Conservation (phyloP, 768 basidiomycete genomes). For the Russula sp. region DNA sequence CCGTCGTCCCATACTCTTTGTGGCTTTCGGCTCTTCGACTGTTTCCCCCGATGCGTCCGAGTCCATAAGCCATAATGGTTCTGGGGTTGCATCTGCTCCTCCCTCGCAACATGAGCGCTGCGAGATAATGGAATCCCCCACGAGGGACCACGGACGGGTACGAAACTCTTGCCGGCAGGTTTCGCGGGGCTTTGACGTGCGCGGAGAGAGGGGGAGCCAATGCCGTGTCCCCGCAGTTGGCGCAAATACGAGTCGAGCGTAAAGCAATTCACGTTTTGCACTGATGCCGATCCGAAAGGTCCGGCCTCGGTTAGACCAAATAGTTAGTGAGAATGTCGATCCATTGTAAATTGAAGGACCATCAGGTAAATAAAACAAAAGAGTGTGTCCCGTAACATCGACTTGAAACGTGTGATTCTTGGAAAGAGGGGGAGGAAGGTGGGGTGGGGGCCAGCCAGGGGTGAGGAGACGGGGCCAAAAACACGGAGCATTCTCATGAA, state of each 20-base stretch:
- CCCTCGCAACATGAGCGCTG: too few relatives aligned
- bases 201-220: too few relatives aligned
- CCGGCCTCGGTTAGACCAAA: neutral
- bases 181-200: too few relatives aligned
- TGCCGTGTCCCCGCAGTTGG: neutral
- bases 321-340: neutral
- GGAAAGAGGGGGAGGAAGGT: neutral
- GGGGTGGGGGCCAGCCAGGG: neutral
- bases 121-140: too few relatives aligned
- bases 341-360: neutral
- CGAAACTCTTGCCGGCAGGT: too few relatives aligned
- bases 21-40: too few relatives aligned
- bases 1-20: too few relatives aligned
- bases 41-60: too few relatives aligned
- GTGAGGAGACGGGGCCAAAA: neutral
- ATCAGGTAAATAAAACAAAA: neutral
- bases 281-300: neutral
- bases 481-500: constrained; percentile 4
- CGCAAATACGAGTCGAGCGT: neutral
- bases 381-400: neutral
- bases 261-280: neutral
- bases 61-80: too few relatives aligned
- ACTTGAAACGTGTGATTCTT: neutral
- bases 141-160: too few relatives aligned
- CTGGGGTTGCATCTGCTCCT: too few relatives aligned